Percentiles rank a stretch among this genome's conserved stretches.
These are phyloP conservation scores for Podosphaera xanthii DNA, from an alignment of 2,329 filamentous ascomycete species.

Conservation along the genomic window DNA sequence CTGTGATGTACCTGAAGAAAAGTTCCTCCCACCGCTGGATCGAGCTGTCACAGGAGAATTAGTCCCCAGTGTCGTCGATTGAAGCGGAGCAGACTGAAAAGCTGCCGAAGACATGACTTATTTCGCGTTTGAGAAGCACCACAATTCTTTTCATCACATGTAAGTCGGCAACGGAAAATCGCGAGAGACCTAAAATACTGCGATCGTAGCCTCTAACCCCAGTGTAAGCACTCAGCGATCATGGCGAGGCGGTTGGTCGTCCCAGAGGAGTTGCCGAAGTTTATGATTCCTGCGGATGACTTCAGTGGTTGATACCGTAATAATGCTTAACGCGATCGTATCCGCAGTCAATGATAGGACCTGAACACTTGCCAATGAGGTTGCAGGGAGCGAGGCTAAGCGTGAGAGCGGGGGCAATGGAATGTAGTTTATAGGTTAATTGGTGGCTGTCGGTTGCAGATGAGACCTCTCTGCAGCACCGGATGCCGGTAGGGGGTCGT, in stretches of 20 bases:
- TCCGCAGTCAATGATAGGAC: background rate
- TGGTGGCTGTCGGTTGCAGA: background rate
- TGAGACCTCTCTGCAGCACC: background rate
- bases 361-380: background rate
- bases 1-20: slow-evolving; percentile 29
- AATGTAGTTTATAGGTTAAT: background rate
- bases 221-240: slow-evolving; percentile 21
- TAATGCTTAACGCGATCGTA: too few relatives aligned
- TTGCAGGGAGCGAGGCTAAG: background rate
- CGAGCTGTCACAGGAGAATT: slow-evolving; percentile 23
- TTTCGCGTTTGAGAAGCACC: slow-evolving; percentile 6
- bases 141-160: background rate
- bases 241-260: slow-evolving; percentile 19
- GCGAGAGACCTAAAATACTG: slow-evolving; percentile 8
- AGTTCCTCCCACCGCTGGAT: slow-evolving; percentile 26
- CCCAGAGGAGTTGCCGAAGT: background rate
- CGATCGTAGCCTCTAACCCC: slow-evolving; percentile 17
- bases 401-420: background rate
- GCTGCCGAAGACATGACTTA: slow-evolving; percentile 39
- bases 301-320: too few relatives aligned
- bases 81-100: slow-evolving; percentile 35
- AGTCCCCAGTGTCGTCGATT: slow-evolving; percentile 23
- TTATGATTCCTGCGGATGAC: too few relatives aligned
- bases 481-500: too few relatives aligned
- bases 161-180: background rate